Conservation (phyloP, 2,329 filamentous ascomycete species). For the Ophiostoma sp. region DNA sequence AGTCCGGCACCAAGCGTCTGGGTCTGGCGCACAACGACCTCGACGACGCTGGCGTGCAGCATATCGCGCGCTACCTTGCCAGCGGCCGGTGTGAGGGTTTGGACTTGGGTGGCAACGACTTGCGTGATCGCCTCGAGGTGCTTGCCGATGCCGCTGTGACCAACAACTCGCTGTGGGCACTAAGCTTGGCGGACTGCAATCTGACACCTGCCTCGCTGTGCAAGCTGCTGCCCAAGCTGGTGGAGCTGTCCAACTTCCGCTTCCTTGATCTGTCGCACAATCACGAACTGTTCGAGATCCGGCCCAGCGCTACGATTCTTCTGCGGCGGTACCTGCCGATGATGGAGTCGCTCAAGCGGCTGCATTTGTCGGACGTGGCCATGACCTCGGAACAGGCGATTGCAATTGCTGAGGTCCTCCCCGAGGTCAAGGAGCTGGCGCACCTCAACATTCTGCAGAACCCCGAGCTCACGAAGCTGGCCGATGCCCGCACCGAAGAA, state of each 20-base stretch:
- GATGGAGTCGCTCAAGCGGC: slow-evolving; percentile 72
- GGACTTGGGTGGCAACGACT: slow-evolving; percentile 83
- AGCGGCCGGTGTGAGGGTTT: slow-evolving; percentile 81
- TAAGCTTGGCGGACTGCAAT: slow-evolving; percentile 85
- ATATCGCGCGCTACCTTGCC: slow-evolving; percentile 74
- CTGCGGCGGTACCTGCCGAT: slow-evolving; percentile 79
- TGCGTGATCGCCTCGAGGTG: slow-evolving; percentile 55
- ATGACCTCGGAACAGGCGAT: slow-evolving; percentile 88
- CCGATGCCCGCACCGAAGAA: slow-evolving; percentile 73
- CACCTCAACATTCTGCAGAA: slow-evolving; percentile 90
- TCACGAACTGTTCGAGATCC: slow-evolving; percentile 69
- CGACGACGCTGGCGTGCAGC: slow-evolving; percentile 69
- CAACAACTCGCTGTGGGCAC: slow-evolving; percentile 67
- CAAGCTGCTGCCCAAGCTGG: slow-evolving; percentile 72
- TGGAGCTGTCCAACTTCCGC: slow-evolving; percentile 69
- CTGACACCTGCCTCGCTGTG: slow-evolving; percentile 71
- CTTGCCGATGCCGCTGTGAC: slow-evolving; percentile 55
- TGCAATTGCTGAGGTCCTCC: slow-evolving; percentile 83
- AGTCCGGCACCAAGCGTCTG: slow-evolving; percentile 74
- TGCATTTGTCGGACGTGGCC: slow-evolving; percentile 82
- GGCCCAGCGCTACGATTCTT: slow-evolving; percentile 71
- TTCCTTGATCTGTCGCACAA: slow-evolving; percentile 95
- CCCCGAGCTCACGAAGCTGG: slow-evolving; percentile 66
- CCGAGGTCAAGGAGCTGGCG: slow-evolving; percentile 76
- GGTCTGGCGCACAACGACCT: slow-evolving; percentile 83